Evolutionary conservation across 495 filamentous ascomycete species (phyloP), one percentile per base, ranked within the genome.

Genomic region (Jackrogersella multiformis): DNA sequence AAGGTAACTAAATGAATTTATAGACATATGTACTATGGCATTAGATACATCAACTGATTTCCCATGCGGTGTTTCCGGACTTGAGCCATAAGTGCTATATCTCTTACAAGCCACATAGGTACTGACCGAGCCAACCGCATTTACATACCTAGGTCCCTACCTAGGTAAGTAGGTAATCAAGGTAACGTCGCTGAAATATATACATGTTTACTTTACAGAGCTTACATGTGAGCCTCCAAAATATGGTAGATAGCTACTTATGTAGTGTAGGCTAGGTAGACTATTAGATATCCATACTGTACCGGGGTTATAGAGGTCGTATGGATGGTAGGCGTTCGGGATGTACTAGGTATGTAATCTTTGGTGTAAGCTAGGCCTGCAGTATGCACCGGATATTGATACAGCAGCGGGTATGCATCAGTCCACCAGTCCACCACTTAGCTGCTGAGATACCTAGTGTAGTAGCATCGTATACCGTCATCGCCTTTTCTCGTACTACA

Each of bases 321-420:
- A n/a, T n/a, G n/a, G n/a, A n/a, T n/a, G 36, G 49, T 53, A 51
- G 51, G 41, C 26, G 42, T 63, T 56, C 60, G 60, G 60, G n/a
- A n/a, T n/a, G n/a, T n/a, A n/a, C n/a, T n/a, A n/a, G n/a, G n/a
- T n/a, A n/a, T n/a, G n/a, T 56, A 62, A 62, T 56, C 53, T 42
- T 18, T 57, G 44, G 34, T 46, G 41, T 59, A 38, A 49, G 45
- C 30, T 51, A 59, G 55, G 21, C 60, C 44, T 62, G 48, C 36
- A 56, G 56, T 32, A 16, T 60, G 59, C 48, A 48, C 35, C 58
- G 58, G 58, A 68, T 52, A 68, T 68, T 69, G 66, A 54, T 59
- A 58, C 39, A 18, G 53, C 39, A 18, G 66, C 42, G 42, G 42
- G 30, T 44, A 69, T 56, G 66, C 66, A 62, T 51, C 49, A 49